These are phyloP conservation scores for Pythium sp. DNA, from an alignment of 352 stramenopile species.

Conservation along the genomic window DNA sequence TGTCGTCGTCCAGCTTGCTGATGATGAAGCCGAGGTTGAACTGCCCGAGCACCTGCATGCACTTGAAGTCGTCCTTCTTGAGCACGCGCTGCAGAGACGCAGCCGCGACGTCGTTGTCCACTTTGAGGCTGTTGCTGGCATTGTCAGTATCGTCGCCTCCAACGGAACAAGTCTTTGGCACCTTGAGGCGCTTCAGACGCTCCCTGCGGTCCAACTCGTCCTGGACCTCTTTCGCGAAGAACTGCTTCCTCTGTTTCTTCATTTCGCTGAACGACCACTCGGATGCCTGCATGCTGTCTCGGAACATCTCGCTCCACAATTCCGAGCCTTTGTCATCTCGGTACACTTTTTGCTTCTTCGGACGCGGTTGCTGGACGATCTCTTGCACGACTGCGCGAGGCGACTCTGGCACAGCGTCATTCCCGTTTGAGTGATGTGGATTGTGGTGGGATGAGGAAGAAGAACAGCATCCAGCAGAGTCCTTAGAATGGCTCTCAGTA, in stretches of 20 bases:
- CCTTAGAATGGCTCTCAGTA: neutral
- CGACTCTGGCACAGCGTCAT: too few species aligned
- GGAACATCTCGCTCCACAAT: neutral
- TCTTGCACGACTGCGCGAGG: neutral
- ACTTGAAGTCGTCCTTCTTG: slow-evolving; percentile 90
- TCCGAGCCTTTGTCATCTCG: slow-evolving; percentile 1
- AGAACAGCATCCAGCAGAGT: neutral
- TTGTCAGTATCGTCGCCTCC: slow-evolving; percentile 14
- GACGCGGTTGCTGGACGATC: slow-evolving; percentile 15
- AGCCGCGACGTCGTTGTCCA: slow-evolving; percentile 45
- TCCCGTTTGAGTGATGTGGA: neutral
- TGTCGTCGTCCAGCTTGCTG: slow-evolving; percentile 79
- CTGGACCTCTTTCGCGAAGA: slow-evolving; percentile 43
- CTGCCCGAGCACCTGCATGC: slow-evolving; percentile 93
- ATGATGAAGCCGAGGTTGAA: slow-evolving; percentile 99
- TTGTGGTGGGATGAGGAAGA: neutral
- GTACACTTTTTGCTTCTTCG: slow-evolving; percentile 14
- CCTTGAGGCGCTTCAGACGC: slow-evolving; percentile 25
- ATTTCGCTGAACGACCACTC: slow-evolving; percentile 47
- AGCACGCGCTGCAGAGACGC: slow-evolving; percentile 70
- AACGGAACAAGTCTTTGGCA: slow-evolving; percentile 40
- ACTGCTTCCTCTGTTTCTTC: slow-evolving; percentile 32
- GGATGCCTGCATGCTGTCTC: neutral
- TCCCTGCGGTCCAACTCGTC: slow-evolving; percentile 23
- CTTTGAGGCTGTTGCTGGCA: slow-evolving; percentile 6